phyloP scores from a whole-genome alignment of 2,329 filamentous ascomycete genomes.

The Sclerotinia glacialis region DNA sequence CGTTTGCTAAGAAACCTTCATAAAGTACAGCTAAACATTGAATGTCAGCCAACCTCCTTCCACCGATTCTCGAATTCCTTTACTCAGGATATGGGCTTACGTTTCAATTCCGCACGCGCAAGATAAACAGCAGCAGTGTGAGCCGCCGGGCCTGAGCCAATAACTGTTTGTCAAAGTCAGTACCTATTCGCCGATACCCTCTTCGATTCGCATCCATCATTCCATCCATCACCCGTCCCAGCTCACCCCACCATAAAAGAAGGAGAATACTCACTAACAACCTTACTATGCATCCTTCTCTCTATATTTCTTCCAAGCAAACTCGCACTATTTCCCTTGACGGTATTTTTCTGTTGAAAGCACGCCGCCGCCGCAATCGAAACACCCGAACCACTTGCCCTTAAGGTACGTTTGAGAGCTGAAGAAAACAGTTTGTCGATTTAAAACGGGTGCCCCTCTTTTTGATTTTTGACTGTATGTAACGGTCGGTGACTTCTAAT shows the following conservation, averaged over 20 bases:
- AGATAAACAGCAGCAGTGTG: slow-evolving; percentile 98
- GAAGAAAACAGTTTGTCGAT: slow-evolving; percentile 91
- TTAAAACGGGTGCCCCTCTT: slow-evolving; percentile 5
- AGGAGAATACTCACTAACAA: slow-evolving; percentile 68
- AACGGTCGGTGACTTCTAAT: background rate
- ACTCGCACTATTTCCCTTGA: slow-evolving; percentile 31
- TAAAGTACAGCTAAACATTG: slow-evolving; percentile 70
- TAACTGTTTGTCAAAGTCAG: slow-evolving; percentile 49
- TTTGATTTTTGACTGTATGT: background rate
- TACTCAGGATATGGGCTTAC: slow-evolving; percentile 35
- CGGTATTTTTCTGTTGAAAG: slow-evolving; percentile 55
- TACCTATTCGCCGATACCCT: slow-evolving; percentile 7
- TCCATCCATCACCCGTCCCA: background rate
- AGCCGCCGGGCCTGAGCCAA: slow-evolving; percentile 93
- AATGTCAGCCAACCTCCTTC: slow-evolving; percentile 16
- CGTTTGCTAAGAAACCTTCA: slow-evolving; percentile 96
- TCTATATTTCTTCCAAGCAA: slow-evolving; percentile 37
- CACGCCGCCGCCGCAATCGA: slow-evolving; percentile 69
- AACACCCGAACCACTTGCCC: slow-evolving; percentile 70
- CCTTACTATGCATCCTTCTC: slow-evolving; percentile 83
- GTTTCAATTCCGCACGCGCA: slow-evolving; percentile 88
- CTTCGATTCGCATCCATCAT: background rate
- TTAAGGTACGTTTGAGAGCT: slow-evolving; percentile 70
- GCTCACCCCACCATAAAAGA: background rate
- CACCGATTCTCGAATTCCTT: slow-evolving; percentile 34